Evolutionary conservation across 345 rosid species (phyloP).

Genomic region (Salix koriyanagi): DNA sequence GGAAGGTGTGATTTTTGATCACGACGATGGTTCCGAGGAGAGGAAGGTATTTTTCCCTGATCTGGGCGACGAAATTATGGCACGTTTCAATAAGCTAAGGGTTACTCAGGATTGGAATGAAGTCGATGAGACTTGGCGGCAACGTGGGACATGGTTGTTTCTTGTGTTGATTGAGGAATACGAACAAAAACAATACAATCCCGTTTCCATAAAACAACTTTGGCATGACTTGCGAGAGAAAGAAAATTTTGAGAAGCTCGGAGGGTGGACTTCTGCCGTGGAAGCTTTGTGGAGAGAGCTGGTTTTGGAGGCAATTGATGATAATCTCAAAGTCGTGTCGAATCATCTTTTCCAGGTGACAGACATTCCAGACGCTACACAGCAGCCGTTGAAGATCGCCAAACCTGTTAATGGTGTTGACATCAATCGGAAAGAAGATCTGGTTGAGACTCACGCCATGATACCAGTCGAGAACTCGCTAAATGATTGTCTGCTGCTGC

Average conservation of each 20-base stretch:
- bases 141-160: constrained; percentile 66
- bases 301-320: constrained; percentile 46
- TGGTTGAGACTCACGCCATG: neutral
- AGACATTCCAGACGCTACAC: constrained; percentile 15
- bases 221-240: constrained; percentile 73
- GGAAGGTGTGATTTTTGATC: constrained; percentile 86
- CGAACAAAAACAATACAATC: constrained; percentile 33
- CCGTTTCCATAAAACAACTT: constrained; percentile 59
- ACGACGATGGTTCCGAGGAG: constrained; percentile 35
- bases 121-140: constrained; percentile 43
- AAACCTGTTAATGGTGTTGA: constrained; percentile 10
- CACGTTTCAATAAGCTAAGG: constrained; percentile 36
- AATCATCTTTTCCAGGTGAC: constrained; percentile 20
- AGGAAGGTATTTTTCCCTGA: constrained; percentile 78
- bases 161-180: constrained; percentile 51
- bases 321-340: constrained; percentile 33
- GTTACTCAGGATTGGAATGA: constrained; percentile 72
- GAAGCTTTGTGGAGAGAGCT: constrained; percentile 39
- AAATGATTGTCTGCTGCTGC: neutral
- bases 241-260: constrained; percentile 34
- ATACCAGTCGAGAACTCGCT: constrained; percentile 3
- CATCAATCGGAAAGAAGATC: constrained; percentile 10
- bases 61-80: constrained; percentile 61
- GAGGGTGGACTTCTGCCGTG: constrained; percentile 53
- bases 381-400: constrained; percentile 6